Conservation (phyloP, 169 alveolate genomes). For the Eimeria mitis region DNA sequence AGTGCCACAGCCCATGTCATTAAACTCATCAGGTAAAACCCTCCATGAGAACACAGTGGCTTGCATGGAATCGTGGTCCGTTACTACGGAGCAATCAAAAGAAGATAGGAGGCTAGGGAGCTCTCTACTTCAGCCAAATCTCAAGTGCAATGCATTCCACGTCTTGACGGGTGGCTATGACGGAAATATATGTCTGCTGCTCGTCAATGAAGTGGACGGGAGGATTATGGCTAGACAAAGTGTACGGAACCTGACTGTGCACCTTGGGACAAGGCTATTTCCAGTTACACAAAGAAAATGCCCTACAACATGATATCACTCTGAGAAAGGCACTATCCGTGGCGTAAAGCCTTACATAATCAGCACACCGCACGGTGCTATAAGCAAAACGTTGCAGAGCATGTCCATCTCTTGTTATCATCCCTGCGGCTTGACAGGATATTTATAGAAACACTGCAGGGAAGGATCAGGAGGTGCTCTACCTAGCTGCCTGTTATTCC, state of each 20-base stretch:
- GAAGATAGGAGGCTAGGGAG: background rate
- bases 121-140: background rate
- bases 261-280: background rate
- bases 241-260: background rate
- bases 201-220: constrained; percentile 53
- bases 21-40: constrained; percentile 7
- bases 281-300: background rate
- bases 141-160: constrained; percentile 2
- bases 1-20: background rate
- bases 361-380: background rate
- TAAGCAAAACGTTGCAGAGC: background rate
- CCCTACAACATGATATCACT: background rate
- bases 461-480: constrained; percentile 19
- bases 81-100: background rate
- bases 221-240: constrained; percentile 29
- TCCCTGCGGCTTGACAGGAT: background rate
- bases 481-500: background rate
- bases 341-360: background rate
- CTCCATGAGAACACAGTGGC: constrained; percentile 70
- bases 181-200: constrained; percentile 40
- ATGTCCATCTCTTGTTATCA: no score
- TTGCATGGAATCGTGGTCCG: constrained; percentile 67
- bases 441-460: background rate
- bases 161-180: constrained; percentile 69
- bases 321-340: background rate